Evolutionary conservation across 805 yeast species (phyloP).

Genomic region (Maudiozyma pseudohumilis): DNA sequence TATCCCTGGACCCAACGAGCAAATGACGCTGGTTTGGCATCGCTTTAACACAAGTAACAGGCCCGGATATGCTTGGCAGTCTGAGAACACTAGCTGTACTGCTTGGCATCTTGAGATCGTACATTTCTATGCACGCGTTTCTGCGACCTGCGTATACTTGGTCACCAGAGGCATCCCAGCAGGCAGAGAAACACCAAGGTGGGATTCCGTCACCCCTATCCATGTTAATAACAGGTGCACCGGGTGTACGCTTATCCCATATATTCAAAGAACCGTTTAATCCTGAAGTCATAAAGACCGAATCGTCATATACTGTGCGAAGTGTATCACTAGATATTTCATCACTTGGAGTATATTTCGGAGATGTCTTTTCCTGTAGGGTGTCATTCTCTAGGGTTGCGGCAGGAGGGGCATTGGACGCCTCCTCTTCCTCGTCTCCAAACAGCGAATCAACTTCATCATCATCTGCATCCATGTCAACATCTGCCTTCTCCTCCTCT

Average conservation of each 20-base stretch:
- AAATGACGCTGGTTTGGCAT: constrained; percentile 75
- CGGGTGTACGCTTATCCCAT: constrained; percentile 64
- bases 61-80: constrained; percentile 84
- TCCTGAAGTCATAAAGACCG: constrained; percentile 65
- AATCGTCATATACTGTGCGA: constrained; percentile 30
- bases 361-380: neutral
- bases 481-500: constrained; percentile 26
- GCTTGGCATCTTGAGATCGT: constrained; percentile 49
- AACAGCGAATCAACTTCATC: constrained; percentile 47
- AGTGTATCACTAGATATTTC: constrained; percentile 22
- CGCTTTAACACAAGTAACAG: constrained; percentile 70
- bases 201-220: constrained; percentile 59
- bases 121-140: constrained; percentile 76
- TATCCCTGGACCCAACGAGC: constrained; percentile 84
- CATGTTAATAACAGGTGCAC: constrained; percentile 35
- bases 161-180: constrained; percentile 83
- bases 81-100: constrained; percentile 49
- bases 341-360: constrained; percentile 7
- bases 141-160: constrained; percentile 77
- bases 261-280: constrained; percentile 73
- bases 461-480: constrained; percentile 20
- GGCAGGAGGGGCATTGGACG: too few relatives aligned
- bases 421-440: constrained; percentile 46
- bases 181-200: constrained; percentile 88
- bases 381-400: too few relatives aligned